phyloP scores from a whole-genome alignment of 768 basidiomycete genomes.

The Pisolithus microcarpus region DNA sequence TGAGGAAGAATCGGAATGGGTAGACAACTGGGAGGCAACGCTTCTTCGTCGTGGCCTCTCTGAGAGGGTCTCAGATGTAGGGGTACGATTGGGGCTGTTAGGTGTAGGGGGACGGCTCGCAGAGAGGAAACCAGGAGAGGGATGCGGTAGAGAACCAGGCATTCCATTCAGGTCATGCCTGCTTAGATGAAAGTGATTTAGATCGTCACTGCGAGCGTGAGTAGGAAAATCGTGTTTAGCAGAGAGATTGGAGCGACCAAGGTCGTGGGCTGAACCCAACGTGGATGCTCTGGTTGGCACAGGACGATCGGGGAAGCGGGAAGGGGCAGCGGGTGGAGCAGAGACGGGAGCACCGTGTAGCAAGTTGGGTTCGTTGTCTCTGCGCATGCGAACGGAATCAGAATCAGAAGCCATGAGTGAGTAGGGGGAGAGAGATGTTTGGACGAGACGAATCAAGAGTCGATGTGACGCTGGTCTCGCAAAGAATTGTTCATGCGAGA shows the following conservation, averaged over 20 bases:
- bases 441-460: conserved; percentile 7
- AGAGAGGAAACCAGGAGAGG: conserved; percentile 41
- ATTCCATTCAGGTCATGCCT: conserved; percentile 10
- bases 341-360: conserved; percentile 23
- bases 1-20: conserved; percentile 48
- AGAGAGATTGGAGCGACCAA: conserved; percentile 41
- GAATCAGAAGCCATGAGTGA: conserved; percentile 25
- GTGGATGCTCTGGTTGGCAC: conserved; percentile 63
- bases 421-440: conserved; percentile 2
- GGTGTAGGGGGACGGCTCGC: conserved; percentile 58
- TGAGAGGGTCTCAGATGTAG: conserved; percentile 49
- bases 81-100: conserved; percentile 42
- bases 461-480: conserved; percentile 7
- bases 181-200: conserved; percentile 41
- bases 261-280: conserved; percentile 44
- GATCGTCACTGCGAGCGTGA: conserved; percentile 62
- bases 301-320: conserved; percentile 45
- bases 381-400: conserved; percentile 23
- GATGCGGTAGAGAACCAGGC: conserved; percentile 32
- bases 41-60: conserved; percentile 42
- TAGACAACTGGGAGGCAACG: conserved; percentile 44
- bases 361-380: conserved; percentile 11
- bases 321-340: conserved; percentile 29
- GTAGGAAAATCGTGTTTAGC: conserved; percentile 27
- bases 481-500: conserved; percentile 9